Evolutionary conservation across 371 early-diverging fungal species (phyloP).

Genomic region (Syncephalastrum monosporum): DNA sequence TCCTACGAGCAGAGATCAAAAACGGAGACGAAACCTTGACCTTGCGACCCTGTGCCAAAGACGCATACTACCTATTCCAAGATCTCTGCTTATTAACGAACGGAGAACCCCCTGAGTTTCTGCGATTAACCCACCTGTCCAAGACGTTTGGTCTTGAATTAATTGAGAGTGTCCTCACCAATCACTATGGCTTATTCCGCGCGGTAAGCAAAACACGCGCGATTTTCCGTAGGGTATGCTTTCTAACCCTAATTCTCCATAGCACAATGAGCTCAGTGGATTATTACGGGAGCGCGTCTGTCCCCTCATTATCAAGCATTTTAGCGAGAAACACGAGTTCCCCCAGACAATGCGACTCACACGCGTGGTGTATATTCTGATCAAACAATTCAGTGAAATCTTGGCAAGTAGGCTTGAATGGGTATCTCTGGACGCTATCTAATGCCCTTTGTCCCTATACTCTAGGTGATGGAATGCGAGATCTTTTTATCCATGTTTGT

Average conservation of each 20-base stretch:
- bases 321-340: conserved; percentile 88
- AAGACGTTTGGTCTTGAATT: conserved; percentile 90
- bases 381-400: conserved; percentile 75
- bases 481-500: conserved; percentile 89
- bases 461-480: conserved; percentile 85
- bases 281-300: conserved; percentile 81
- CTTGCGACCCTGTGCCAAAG: conserved; percentile 65
- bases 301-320: conserved; percentile 85
- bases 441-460: not conserved
- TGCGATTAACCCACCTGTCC: conserved; percentile 64
- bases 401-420: conserved; percentile 46
- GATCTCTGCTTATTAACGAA: conserved; percentile 77
- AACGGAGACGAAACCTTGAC: conserved; percentile 37
- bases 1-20: not conserved
- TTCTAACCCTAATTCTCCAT: not conserved
- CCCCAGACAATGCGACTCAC: conserved; percentile 81
- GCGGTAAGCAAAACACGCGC: conserved; percentile 45
- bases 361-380: conserved; percentile 77
- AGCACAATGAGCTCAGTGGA: conserved; percentile 75
- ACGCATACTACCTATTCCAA: conserved; percentile 86
- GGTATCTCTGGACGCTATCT: too few relatives aligned
- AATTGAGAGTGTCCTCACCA: conserved; percentile 84
- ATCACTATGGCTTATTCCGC: conserved; percentile 74
- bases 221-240: too few relatives aligned
- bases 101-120: conserved; percentile 65